Base-by-base conservation (phyloP, 139 green algal genomes). In the Astrephomene gubernaculifera region DNA sequence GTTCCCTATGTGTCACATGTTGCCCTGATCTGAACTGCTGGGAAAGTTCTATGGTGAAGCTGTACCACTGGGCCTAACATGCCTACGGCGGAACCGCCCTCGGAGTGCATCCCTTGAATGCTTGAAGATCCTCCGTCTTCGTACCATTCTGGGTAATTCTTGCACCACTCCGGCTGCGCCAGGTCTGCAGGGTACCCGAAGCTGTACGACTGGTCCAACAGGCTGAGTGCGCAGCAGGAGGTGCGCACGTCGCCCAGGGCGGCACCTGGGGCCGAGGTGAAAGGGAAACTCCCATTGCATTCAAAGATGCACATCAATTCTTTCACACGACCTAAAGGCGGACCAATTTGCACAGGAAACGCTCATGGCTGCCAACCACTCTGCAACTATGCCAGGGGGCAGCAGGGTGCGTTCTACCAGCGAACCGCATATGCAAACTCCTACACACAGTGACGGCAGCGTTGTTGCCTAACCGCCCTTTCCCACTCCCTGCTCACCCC, bases 191-290 rank as follows among this genome's bases (percentile, higher is more conserved):
- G 76, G 1, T 71, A 43, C 1, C 7, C 29, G n/a, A 80, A 67
- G 31, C 31, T 45, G 71, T 67, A 80, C 29, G 71, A 80, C 45
- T 80, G 71, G 49, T 86, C 79, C 65, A 78, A 45, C 39, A 78
- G 65, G 65, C 65, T 78, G 4, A 86, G 79, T 0, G 79, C 64
- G 38, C 79, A 86, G 79, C 79, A 86, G 10, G 79, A 69, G 17
- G 45, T 72, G 65, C 78, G 69, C 41, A 12, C 24, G 22, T 33
- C 27, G 12, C 63, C 44, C 31, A 45, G 61, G 44, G 79, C 44
- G n/a, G 45, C 45, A 31, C 43, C 71, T 80, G 36, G 36, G 17
- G 4, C 8, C 57, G 57, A n/a, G 9, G n/a, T 65, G 57, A 57
- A 12, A 17, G 63, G 27, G 3, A 41, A 27, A 35, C 57, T 27